phyloP scores from a whole-genome alignment of 176 grass and related monocot genomes.

The Triticum turgidum region DNA sequence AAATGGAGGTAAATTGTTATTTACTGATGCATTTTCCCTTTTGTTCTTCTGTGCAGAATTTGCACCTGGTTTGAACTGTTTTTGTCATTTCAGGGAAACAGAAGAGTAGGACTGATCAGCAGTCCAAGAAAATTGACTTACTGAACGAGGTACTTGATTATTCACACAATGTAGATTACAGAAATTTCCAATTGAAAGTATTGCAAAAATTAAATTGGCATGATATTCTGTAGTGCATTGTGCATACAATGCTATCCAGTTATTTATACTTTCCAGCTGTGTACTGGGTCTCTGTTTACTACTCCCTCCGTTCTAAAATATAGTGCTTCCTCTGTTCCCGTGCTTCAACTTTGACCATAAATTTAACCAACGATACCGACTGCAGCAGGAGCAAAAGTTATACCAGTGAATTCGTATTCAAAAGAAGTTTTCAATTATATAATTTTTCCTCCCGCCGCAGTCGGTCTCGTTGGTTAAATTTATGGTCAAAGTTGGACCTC shows the following conservation, averaged over 20 bases:
- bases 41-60: constrained; percentile 2
- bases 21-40: background rate
- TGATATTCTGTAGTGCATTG: background rate
- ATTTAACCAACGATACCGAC: no score
- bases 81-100: constrained; percentile 62
- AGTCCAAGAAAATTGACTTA: constrained; percentile 54
- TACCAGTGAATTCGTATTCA: no score
- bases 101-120: constrained; percentile 57
- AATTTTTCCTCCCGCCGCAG: no score
- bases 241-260: constrained; percentile 18
- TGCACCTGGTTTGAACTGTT: constrained; percentile 1
- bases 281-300: constrained; percentile 16
- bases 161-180: background rate
- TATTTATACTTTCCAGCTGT: constrained; percentile 10
- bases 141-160: constrained; percentile 59
- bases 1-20: constrained; percentile 67
- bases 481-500: no score
- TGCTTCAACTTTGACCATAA: no score
- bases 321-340: no score
- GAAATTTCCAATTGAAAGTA: background rate
- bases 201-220: background rate
- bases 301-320: no score
- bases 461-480: no score
- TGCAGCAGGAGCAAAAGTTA: no score
- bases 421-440: no score